phyloP scores from a whole-genome alignment of 495 filamentous ascomycete genomes.

The Penicillium antarcticum region DNA sequence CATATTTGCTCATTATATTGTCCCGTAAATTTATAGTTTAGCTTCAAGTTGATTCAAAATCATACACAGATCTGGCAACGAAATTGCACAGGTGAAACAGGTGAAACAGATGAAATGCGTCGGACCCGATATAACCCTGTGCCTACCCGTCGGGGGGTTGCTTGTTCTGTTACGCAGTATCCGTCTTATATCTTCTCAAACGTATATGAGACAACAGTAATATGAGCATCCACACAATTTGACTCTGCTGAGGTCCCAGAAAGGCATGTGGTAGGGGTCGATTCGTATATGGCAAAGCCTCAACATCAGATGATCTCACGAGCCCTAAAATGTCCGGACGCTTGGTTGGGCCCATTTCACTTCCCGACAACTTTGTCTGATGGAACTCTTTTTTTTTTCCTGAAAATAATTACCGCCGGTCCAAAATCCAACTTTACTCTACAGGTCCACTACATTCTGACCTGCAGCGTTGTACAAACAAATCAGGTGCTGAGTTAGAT shows the following conservation, averaged over 20 bases:
- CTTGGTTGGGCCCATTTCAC: not conserved
- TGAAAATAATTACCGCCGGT: constrained; percentile 10
- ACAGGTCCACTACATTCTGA: constrained; percentile 8
- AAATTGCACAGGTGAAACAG: constrained; percentile 11
- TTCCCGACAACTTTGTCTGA: not conserved
- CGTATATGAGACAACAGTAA: not conserved
- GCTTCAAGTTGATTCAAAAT: not conserved
- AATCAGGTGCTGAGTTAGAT: constrained; percentile 24
- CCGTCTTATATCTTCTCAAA: constrained; percentile 11
- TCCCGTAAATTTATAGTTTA: not conserved
- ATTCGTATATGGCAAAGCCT: not conserved
- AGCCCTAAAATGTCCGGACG: constrained; percentile 3
- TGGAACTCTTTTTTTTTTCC: constrained; percentile 10
- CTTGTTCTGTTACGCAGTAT: constrained; percentile 23
- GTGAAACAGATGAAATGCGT: constrained; percentile 23
- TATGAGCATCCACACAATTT: not conserved
- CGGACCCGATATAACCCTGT: constrained; percentile 17
- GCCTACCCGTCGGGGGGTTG: constrained; percentile 20
- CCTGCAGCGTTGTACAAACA: constrained; percentile 18
- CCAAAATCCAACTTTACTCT: constrained; percentile 9
- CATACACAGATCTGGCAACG: not conserved
- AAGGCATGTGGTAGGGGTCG: not conserved
- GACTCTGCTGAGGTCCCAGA: not conserved
- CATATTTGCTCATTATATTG: no score
- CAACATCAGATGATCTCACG: constrained; percentile 4